phyloP scores from a whole-genome alignment of 257 asterid species.

The Fraxinus cuspidata region DNA sequence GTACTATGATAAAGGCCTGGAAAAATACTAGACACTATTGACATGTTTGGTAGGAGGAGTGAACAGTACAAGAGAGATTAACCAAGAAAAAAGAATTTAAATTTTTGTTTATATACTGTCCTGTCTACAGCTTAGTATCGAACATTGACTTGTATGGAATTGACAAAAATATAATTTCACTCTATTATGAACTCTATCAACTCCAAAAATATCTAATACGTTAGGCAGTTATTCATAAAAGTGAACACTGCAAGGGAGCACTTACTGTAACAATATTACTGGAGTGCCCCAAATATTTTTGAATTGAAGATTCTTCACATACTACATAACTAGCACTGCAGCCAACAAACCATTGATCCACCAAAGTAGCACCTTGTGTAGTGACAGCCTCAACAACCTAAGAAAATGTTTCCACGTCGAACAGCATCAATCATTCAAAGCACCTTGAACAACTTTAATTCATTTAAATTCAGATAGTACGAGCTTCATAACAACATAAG shows the following conservation, averaged over 20 bases:
- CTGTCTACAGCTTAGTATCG: not conserved
- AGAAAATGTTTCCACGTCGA: not conserved
- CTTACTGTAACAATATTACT: constrained; percentile 79
- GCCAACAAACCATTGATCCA: constrained; percentile 81
- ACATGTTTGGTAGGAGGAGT: not conserved
- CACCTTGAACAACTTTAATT: not conserved
- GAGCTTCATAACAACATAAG: constrained; percentile 7
- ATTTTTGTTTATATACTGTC: not conserved
- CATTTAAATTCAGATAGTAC: constrained; percentile 13
- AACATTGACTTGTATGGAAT: not conserved
- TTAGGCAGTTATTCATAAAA: constrained; percentile 9
- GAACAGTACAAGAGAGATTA: not conserved
- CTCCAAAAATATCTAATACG: not conserved
- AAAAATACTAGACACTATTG: not conserved
- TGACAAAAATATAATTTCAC: too few relatives aligned
- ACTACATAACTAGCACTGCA: constrained; percentile 80
- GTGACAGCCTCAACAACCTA: constrained; percentile 71
- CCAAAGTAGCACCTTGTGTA: constrained; percentile 67
- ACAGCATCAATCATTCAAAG: not conserved
- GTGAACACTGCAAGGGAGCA: constrained; percentile 17
- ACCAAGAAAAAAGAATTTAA: not conserved
- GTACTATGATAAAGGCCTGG: not conserved
- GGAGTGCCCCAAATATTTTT: constrained; percentile 80
- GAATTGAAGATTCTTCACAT: constrained; percentile 77
- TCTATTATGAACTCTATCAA: not conserved